Base-by-base conservation (phyloP, 2,329 filamentous ascomycete species). In the Colletotrichum trifolii region DNA sequence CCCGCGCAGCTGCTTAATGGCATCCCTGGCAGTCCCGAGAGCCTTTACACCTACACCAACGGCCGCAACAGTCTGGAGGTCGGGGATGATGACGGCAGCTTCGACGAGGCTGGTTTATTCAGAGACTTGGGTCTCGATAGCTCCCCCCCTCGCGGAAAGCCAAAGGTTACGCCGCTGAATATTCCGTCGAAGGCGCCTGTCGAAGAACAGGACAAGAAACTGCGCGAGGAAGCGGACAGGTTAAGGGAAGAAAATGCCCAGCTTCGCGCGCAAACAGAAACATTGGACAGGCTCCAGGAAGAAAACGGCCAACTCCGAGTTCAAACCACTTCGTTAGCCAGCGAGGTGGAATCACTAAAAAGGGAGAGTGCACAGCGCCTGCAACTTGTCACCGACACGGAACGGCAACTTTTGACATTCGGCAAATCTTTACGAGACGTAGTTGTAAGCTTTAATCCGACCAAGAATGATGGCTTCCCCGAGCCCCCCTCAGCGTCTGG, bases 61-160 rank as follows among this genome's bases (percentile, higher is more conserved):
- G 85, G 85, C 54, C 83, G 86, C 54, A 85, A 86, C 65, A 89
- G 87, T 71, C 73, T 87, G 67, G 86, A 87, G 39, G 81, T 74
- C 81, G 2, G 81, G 1, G 81, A 80, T 43, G 85, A 87, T 13
- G 84, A 87, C 7, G 79, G 88, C 63, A 85, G 90, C 52, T 94
- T 97, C 71, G 92, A 96, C 71, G 92, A 96, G 69, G 84, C 89
- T 63, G 92, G 89, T 72, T 80, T 93, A 8, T 96, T 94, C 73
- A 89, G 93, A 69, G 85, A 87, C 64, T 76, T 89, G 17, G 88
- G 91, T n/a, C 34, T 42, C 12, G 36, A 52, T 15, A 40, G 25
- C 17, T 17, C 35, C 38, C 35, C 60, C 67, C 83, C 80, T 64
- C 68, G 53, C 70, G 73, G 62, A n/a, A 60, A 53, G 25, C 71